Conservation (phyloP, 2,329 filamentous ascomycete genomes). For the Aschersonia sp. region DNA sequence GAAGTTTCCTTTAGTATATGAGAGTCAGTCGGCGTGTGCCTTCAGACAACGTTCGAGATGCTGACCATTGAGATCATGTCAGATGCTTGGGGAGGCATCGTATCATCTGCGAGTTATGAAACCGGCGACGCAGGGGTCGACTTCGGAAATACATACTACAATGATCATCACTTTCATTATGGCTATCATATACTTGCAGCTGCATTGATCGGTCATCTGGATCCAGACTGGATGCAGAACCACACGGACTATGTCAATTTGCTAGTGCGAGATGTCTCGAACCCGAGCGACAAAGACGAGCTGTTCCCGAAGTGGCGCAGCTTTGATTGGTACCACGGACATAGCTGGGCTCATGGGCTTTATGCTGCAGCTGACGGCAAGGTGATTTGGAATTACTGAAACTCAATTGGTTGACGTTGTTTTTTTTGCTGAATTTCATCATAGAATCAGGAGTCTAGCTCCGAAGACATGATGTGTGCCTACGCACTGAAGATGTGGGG, state of each 20-base stretch:
- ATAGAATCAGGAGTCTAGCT: slow-evolving; percentile 67
- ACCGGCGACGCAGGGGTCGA: slow-evolving; percentile 58
- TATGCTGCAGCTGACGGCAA: slow-evolving; percentile 61
- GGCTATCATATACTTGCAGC: slow-evolving; percentile 84
- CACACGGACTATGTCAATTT: slow-evolving; percentile 74
- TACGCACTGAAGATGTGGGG: slow-evolving; percentile 96
- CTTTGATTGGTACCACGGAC: slow-evolving; percentile 92
- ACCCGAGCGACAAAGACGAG: slow-evolving; percentile 54
- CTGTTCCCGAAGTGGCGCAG: slow-evolving; percentile 69
- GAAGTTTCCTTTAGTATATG: slow-evolving; percentile 49
- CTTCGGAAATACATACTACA: slow-evolving; percentile 84
- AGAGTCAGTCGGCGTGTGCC: slow-evolving; percentile 28
- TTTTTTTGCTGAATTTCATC: neutral
- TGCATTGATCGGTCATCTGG: slow-evolving; percentile 67
- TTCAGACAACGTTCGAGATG: neutral
- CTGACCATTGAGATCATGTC: slow-evolving; percentile 2
- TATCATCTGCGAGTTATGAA: slow-evolving; percentile 59
- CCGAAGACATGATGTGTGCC: slow-evolving; percentile 76
- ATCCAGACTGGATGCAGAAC: slow-evolving; percentile 54
- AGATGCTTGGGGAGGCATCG: slow-evolving; percentile 65
- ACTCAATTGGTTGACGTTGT: neutral
- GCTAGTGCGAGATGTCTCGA: slow-evolving; percentile 70
- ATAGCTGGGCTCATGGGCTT: slow-evolving; percentile 81
- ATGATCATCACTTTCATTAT: slow-evolving; percentile 63
- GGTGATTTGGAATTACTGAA: slow-evolving; percentile 16